These are phyloP conservation scores for Macroventuria anomochaeta DNA, from an alignment of 2,329 filamentous ascomycete genomes.

Conservation along the genomic window DNA sequence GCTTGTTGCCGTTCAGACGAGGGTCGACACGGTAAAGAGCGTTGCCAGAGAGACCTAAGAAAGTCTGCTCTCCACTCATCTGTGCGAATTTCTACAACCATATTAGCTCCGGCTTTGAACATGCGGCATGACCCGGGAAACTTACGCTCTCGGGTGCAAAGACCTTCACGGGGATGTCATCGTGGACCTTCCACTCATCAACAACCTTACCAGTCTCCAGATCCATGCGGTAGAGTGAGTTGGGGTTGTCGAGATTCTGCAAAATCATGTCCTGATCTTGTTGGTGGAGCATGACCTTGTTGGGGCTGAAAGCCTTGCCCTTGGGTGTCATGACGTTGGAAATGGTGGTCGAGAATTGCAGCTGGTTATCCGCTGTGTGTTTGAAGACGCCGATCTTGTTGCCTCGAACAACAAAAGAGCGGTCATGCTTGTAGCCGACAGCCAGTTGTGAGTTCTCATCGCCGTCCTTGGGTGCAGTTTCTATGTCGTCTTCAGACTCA, in stretches of 20 bases:
- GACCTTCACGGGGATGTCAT: constrained; percentile 89
- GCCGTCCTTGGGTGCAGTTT: constrained; percentile 72
- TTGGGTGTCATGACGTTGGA: constrained; percentile 90
- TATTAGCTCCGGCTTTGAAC: constrained; percentile 27
- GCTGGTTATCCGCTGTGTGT: constrained; percentile 87
- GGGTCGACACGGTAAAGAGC: constrained; percentile 94
- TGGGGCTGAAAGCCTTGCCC: constrained; percentile 83
- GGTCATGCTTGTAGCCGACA: constrained; percentile 95
- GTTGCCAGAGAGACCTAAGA: constrained; percentile 91
- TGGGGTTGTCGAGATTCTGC: constrained; percentile 81
- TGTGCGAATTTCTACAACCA: constrained; percentile 82
- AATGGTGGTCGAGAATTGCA: constrained; percentile 97
- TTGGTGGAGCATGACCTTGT: constrained; percentile 95
- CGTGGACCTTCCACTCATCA: constrained; percentile 98
- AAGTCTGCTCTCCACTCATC: constrained; percentile 94
- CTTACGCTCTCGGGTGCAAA: constrained; percentile 86
- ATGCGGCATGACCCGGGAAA: neutral
- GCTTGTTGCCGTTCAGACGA: constrained; percentile 85
- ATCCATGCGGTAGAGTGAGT: constrained; percentile 96
- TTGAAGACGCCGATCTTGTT: constrained; percentile 99
- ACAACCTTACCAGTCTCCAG: constrained; percentile 97
- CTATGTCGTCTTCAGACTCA: constrained; percentile 80
- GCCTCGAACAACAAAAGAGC: constrained; percentile 94
- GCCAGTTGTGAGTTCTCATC: constrained; percentile 93
- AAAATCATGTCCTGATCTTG: constrained; percentile 90